Percentiles rank a stretch among this genome's conserved stretches.
Evolutionary conservation across 805 yeast genomes (phyloP).

Genomic region (Wickerhamiella galacta): DNA sequence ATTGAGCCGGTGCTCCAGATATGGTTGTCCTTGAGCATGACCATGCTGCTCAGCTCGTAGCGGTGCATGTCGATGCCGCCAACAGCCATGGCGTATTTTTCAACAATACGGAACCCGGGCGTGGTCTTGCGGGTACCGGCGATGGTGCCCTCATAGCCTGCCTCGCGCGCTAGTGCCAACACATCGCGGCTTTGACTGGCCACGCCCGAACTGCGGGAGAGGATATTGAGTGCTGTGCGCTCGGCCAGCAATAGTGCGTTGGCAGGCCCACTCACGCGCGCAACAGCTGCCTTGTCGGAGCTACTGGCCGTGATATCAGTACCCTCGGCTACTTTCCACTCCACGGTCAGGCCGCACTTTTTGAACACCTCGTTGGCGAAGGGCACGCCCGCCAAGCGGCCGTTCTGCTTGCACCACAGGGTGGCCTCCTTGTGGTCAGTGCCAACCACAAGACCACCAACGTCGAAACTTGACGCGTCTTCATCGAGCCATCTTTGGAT

Average conservation of each 20-base stretch:
- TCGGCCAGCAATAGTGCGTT: constrained; percentile 68
- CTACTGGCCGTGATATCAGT: constrained; percentile 25
- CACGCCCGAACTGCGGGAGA: constrained; percentile 73
- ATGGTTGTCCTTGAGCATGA: constrained; percentile 91
- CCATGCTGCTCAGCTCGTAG: constrained; percentile 83
- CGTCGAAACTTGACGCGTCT: constrained; percentile 87
- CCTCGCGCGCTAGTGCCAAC: constrained; percentile 40
- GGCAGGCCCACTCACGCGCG: constrained; percentile 65
- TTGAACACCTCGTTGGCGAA: constrained; percentile 72
- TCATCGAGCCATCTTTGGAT: constrained; percentile 64
- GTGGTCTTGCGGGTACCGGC: constrained; percentile 98
- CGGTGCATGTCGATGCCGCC: constrained; percentile 92
- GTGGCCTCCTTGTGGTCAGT: constrained; percentile 52
- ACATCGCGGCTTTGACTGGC: constrained; percentile 59
- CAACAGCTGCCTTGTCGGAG: constrained; percentile 50
- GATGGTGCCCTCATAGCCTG: constrained; percentile 65
- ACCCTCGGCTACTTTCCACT: constrained; percentile 69
- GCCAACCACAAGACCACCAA: constrained; percentile 94
- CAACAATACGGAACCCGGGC: constrained; percentile 78
- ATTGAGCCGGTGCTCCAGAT: constrained; percentile 87
- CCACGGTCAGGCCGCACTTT: constrained; percentile 54
- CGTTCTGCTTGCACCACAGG: constrained; percentile 63
- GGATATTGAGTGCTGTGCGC: constrained; percentile 65
- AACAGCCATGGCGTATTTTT: constrained; percentile 85
- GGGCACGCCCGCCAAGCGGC: constrained; percentile 72